Percentiles rank a stretch among this genome's conserved stretches.
These are phyloP conservation scores for Trapa bicornis DNA, from an alignment of 345 rosid species.

Conservation along the genomic window DNA sequence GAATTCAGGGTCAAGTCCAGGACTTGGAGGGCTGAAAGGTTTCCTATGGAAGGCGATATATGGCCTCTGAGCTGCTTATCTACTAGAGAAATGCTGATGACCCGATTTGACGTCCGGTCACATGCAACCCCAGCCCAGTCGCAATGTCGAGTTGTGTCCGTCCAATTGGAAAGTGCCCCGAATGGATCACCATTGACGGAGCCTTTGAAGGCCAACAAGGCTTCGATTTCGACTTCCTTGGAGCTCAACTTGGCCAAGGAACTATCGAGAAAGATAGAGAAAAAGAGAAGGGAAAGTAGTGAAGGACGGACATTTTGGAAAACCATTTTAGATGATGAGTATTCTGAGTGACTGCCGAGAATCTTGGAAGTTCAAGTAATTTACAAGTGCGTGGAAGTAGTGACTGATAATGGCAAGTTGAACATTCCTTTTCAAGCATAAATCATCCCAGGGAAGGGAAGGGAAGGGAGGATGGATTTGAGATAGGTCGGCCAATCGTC, in stretches of 20 bases:
- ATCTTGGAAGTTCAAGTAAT: too few relatives aligned
- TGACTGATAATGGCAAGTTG: too few relatives aligned
- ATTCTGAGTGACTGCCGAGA: too few relatives aligned
- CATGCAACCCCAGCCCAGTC: slow-evolving; percentile 74
- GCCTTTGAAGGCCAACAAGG: slow-evolving; percentile 48
- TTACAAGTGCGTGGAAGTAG: too few relatives aligned
- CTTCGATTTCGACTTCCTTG: slow-evolving; percentile 31
- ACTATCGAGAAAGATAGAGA: neutral
- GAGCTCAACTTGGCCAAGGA: neutral
- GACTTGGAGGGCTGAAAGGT: slow-evolving; percentile 78
- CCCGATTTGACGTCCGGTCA: slow-evolving; percentile 27
- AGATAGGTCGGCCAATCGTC: too few relatives aligned
- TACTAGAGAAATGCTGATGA: slow-evolving; percentile 33
- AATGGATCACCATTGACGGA: slow-evolving; percentile 45
- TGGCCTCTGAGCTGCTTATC: slow-evolving; percentile 59
- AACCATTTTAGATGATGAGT: neutral
- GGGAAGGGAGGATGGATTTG: too few relatives aligned
- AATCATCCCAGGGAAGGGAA: too few relatives aligned
- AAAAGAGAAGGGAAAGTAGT: neutral
- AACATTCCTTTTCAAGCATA: too few relatives aligned
- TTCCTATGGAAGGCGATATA: slow-evolving; percentile 52
- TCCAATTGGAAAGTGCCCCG: slow-evolving; percentile 50
- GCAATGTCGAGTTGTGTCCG: slow-evolving; percentile 44
- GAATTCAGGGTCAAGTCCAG: slow-evolving; percentile 61
- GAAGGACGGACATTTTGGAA: neutral